Conservation (phyloP, 2,329 filamentous ascomycete genomes). For the Phaeosphaeria sp. region DNA sequence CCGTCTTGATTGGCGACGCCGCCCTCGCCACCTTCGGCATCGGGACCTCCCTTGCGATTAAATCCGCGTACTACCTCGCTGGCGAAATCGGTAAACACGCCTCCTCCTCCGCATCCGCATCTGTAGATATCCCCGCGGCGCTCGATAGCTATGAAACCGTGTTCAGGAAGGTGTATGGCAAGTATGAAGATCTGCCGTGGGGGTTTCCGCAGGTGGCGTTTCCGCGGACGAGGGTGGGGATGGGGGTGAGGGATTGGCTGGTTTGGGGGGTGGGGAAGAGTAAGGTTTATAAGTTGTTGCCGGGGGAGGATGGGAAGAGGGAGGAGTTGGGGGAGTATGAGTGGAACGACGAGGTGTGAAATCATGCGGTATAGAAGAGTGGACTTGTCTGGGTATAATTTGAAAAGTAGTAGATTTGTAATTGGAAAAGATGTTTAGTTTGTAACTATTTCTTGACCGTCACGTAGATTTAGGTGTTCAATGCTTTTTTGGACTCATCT, state of each 20-base stretch:
- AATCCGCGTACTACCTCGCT: slow-evolving; percentile 49
- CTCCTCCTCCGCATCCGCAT: no score
- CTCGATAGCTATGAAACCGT: slow-evolving; percentile 28
- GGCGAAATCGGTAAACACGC: slow-evolving; percentile 41
- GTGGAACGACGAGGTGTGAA: not conserved
- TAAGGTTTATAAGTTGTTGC: not conserved
- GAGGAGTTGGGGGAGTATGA: slow-evolving; percentile 5
- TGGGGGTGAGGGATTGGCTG: slow-evolving; percentile 17
- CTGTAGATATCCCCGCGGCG: slow-evolving; percentile 26
- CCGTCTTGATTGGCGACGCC: slow-evolving; percentile 63
- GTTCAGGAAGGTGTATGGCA: slow-evolving; percentile 23
- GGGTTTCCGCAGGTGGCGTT: slow-evolving; percentile 32
- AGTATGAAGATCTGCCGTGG: slow-evolving; percentile 13
- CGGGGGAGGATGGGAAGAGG: not conserved
- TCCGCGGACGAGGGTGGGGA: slow-evolving; percentile 40
- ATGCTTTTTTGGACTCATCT: no score
- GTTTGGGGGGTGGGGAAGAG: slow-evolving; percentile 2
- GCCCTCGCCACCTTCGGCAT: slow-evolving; percentile 44
- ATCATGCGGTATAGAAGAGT: no score
- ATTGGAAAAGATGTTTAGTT: no score
- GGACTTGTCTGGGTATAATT: no score
- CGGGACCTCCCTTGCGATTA: slow-evolving; percentile 44
- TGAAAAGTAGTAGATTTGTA: no score
- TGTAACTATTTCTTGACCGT: no score
- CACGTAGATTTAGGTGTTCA: no score